Evolutionary conservation across 768 basidiomycete species (phyloP), one percentile per base, ranked within the genome.

Genomic region (Boletus sp.): DNA sequence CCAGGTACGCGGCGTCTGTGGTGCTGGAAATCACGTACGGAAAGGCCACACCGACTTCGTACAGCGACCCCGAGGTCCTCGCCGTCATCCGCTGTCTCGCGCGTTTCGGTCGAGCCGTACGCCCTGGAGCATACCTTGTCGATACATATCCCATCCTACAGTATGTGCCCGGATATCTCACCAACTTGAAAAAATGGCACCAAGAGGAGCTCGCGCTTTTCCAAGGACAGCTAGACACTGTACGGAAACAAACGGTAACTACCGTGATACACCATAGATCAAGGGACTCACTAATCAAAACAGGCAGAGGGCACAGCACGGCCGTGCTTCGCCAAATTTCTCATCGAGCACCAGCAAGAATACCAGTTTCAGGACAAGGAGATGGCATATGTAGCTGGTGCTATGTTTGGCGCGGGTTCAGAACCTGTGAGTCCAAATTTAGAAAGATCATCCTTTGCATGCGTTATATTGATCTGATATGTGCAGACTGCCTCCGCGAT

Each of bases 41-140:
- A 1, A 76, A 76, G 58, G 67, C 60, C 10, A 71, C 72, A 0
- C 74, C 74, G 9, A 72, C 74, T 4, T 55, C 66, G n/a, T 71
- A 72, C 44, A 65, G 65, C 11, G 74, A 76, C 42, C 70, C 71
- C 0, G 72, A 73, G 15, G 68, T 76, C 7, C 15, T 63, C 7
- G 59, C 68, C 2, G 53, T 77, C 23, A 57, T 46, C 14, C 56
- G 25, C 3, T 50, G 54, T 17, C 5, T 57, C 17, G 14, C 11
- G 27, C 43, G 47, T 6, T 23, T 57, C 7, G 54, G 53, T 25
- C 23, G 30, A 14, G 53, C 32, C 19, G 13, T 50, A 1, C n/a
- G 9, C 9, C 41, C 41, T 2, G 41, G 41, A 15, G 41, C 41
- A 25, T 42, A 42, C 25, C 41, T 42, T 8, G 41, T 57, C 37